These are phyloP conservation scores for Phyllosticta ampelicida DNA, from an alignment of 2,329 filamentous ascomycete genomes.

Conservation along the genomic window DNA sequence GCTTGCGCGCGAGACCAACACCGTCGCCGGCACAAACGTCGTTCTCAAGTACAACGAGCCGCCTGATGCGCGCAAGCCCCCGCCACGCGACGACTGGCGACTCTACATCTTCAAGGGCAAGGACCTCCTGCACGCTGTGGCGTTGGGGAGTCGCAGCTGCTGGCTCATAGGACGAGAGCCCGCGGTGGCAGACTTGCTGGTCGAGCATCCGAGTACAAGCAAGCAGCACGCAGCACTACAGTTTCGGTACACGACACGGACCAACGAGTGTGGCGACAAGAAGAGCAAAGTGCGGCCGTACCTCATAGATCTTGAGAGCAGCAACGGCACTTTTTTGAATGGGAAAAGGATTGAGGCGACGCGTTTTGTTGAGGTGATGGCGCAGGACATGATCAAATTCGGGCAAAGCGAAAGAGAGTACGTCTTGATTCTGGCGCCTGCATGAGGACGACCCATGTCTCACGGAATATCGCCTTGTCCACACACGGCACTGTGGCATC, in stretches of 20 bases:
- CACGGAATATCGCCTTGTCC: too few species aligned
- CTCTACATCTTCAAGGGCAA: constrained; percentile 85
- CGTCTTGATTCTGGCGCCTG: constrained; percentile 69
- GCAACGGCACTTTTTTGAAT: constrained; percentile 81
- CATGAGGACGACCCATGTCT: neutral
- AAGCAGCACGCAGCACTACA: constrained; percentile 95
- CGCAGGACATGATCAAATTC: constrained; percentile 83
- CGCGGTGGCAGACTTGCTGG: constrained; percentile 67
- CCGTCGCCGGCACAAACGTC: constrained; percentile 62
- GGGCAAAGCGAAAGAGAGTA: constrained; percentile 86
- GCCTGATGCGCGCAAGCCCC: constrained; percentile 78
- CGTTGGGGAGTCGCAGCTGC: constrained; percentile 65
- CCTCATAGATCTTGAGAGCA: constrained; percentile 84
- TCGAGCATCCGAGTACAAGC: constrained; percentile 86
- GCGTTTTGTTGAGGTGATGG: constrained; percentile 73
- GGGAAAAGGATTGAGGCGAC: constrained; percentile 60
- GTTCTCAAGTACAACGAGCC: constrained; percentile 95
- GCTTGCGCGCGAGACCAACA: constrained; percentile 81
- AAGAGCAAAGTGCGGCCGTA: constrained; percentile 65
- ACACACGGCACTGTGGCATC: too few species aligned
- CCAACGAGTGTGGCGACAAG: constrained; percentile 78
- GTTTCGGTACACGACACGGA: constrained; percentile 74
- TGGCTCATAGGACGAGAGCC: constrained; percentile 82
- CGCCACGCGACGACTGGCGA: constrained; percentile 69
- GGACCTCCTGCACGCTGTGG: constrained; percentile 71